phyloP scores from a whole-genome alignment of 306 rosid species.

The Hippophae tibetana region DNA sequence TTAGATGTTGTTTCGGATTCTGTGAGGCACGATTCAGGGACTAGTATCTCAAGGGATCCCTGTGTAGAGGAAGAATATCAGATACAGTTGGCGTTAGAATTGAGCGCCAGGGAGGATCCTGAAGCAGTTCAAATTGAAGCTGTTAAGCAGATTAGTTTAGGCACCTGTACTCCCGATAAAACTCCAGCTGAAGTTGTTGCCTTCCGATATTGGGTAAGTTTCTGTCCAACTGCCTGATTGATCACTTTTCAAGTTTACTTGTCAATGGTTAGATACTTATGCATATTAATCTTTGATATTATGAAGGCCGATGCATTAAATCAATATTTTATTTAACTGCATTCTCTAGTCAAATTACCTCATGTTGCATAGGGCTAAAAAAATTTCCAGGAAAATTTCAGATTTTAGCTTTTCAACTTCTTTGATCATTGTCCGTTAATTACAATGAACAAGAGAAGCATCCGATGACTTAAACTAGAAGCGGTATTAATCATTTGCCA shows the following conservation, averaged over 20 bases:
- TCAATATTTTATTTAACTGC: too few relatives aligned
- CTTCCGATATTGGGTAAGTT: slow-evolving; percentile 87
- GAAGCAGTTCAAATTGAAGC: slow-evolving; percentile 99
- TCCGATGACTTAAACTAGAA: too few relatives aligned
- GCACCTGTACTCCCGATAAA: slow-evolving; percentile 70
- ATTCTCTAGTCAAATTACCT: too few relatives aligned
- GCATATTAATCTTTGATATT: too few relatives aligned
- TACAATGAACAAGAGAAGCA: too few relatives aligned
- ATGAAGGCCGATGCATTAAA: too few relatives aligned
- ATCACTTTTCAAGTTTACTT: slow-evolving; percentile 6
- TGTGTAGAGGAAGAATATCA: slow-evolving; percentile 89
- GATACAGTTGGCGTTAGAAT: slow-evolving; percentile 74
- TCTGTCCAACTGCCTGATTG: slow-evolving; percentile 19
- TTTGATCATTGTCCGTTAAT: too few relatives aligned
- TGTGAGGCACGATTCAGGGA: slow-evolving; percentile 51
- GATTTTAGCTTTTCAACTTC: too few relatives aligned
- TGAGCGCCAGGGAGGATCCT: slow-evolving; percentile 98
- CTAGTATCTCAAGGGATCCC: slow-evolving; percentile 67
- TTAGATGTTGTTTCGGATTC: slow-evolving; percentile 47
- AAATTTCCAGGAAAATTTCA: too few relatives aligned
- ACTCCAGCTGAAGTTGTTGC: slow-evolving; percentile 91
- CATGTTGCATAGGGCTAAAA: too few relatives aligned
- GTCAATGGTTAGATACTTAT: neutral
- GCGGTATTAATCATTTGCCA: too few relatives aligned
- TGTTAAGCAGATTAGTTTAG: slow-evolving; percentile 92